Evolutionary conservation across 2,329 filamentous ascomycete genomes (phyloP).

Genomic region (Hyphodiscus sp.): DNA sequence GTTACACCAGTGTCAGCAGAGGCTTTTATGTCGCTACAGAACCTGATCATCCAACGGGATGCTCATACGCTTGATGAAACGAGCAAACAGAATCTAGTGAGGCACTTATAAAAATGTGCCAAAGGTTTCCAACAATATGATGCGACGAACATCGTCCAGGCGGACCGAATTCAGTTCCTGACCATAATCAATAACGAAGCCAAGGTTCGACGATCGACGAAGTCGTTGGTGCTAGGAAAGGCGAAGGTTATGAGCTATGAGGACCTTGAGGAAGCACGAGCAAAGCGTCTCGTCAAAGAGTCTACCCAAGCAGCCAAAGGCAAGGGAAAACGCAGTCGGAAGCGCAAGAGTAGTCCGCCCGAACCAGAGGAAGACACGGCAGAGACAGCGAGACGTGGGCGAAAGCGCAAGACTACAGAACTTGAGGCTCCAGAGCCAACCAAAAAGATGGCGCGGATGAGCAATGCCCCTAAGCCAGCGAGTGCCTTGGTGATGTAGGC

Average conservation of each 20-base stretch:
- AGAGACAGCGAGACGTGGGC: constrained; percentile 12
- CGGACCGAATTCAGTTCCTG: constrained; percentile 26
- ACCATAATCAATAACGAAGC: constrained; percentile 17
- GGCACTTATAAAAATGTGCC: constrained; percentile 21
- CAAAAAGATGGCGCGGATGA: constrained; percentile 6
- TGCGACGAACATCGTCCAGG: constrained; percentile 23
- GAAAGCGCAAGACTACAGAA: constrained; percentile 8
- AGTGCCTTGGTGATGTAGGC: constrained; percentile 10
- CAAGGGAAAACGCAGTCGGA: constrained; percentile 14
- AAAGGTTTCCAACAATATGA: constrained; percentile 22
- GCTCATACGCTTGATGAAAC: constrained; percentile 19
- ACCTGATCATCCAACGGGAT: constrained; percentile 21
- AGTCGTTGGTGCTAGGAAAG: constrained; percentile 10
- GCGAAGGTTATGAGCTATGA: constrained; percentile 30
- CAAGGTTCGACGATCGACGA: constrained; percentile 15
- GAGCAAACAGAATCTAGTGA: constrained; percentile 18
- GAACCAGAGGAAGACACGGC: constrained; percentile 7
- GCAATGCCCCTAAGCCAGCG: constrained; percentile 5
- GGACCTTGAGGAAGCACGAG: constrained; percentile 22
- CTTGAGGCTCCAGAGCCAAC: constrained; percentile 5
- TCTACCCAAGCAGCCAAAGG: constrained; percentile 8
- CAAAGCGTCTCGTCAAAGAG: constrained; percentile 14
- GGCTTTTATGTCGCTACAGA: constrained; percentile 17
- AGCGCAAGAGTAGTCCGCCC: constrained; percentile 5
- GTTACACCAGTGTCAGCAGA: constrained; percentile 23